Evolutionary conservation across 176 grass and related monocot species (phyloP).

Genomic region (Carex parvula): DNA sequence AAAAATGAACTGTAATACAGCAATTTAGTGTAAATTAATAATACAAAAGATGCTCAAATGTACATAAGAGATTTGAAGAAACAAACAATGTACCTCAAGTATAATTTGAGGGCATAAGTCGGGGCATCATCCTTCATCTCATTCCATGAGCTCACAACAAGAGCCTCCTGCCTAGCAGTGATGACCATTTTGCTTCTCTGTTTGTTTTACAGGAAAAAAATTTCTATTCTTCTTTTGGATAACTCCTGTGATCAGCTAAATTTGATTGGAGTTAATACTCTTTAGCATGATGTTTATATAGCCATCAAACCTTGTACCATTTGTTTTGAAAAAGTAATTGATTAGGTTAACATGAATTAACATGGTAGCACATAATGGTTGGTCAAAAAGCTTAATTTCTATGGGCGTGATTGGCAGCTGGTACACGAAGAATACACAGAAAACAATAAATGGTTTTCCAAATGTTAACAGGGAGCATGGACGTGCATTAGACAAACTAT

Average conservation of each 20-base stretch:
- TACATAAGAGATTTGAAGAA: background rate
- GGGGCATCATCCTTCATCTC: constrained; percentile 29
- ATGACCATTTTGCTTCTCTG: constrained; percentile 12
- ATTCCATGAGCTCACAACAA: constrained; percentile 25
- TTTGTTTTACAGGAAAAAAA: background rate
- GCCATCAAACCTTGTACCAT: background rate
- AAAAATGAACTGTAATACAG: background rate
- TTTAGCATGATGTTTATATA: background rate
- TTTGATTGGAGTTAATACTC: background rate
- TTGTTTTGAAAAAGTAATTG: background rate
- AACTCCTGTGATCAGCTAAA: background rate
- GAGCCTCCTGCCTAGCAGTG: constrained; percentile 18
- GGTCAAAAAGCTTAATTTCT: background rate
- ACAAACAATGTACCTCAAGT: constrained; percentile 1
- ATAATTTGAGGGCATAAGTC: constrained; percentile 24
- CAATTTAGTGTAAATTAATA: background rate
- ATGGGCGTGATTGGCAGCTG: background rate
- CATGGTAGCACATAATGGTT: constrained; percentile 7
- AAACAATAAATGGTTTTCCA: background rate
- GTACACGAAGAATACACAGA: background rate
- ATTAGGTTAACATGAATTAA: background rate
- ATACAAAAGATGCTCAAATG: background rate
- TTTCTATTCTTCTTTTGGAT: background rate
- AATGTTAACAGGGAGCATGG: background rate
- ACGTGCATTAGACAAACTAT: background rate